Percentiles rank a stretch among this genome's conserved stretches.
These are phyloP conservation scores for Betula pendula DNA, from an alignment of 306 rosid genomes.

Conservation along the genomic window DNA sequence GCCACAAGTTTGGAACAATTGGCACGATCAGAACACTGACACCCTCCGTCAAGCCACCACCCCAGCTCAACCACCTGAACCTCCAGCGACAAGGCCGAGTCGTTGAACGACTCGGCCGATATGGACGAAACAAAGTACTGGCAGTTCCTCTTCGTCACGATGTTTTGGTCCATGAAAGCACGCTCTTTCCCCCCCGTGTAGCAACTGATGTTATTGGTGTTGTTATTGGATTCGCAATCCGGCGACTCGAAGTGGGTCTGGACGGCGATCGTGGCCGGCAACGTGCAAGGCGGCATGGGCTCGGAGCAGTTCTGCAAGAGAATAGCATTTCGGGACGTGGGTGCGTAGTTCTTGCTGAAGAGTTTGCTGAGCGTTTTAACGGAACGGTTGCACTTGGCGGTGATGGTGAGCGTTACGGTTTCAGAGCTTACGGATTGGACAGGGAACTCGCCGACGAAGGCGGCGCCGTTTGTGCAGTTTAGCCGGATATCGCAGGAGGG, in stretches of 20 bases:
- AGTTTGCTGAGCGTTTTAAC: conserved; percentile 38
- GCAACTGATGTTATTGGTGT: conserved; percentile 41
- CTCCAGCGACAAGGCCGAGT: conserved; percentile 51
- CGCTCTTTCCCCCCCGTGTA: conserved; percentile 34
- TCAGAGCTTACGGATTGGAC: conserved; percentile 35
- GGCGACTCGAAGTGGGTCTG: conserved; percentile 47
- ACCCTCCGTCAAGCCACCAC: conserved; percentile 80
- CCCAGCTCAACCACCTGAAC: conserved; percentile 66
- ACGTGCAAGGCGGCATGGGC: conserved; percentile 34
- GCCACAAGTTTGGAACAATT: conserved; percentile 39
- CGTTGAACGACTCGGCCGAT: conserved; percentile 35
- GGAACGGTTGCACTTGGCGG: conserved; percentile 57
- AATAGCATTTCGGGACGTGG: conserved; percentile 67
- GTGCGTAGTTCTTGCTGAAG: conserved; percentile 62
- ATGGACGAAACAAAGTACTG: conserved; percentile 59
- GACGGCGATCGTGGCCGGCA: conserved; percentile 60
- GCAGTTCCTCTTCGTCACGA: conserved; percentile 34
- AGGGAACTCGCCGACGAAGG: conserved; percentile 57
- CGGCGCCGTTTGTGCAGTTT: conserved; percentile 40
- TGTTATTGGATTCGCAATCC: conserved; percentile 35
- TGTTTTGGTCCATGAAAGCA: conserved; percentile 34
- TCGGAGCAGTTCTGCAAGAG: conserved; percentile 55
- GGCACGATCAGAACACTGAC: conserved; percentile 55
- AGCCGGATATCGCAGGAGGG: conserved; percentile 66
- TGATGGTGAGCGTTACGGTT: conserved; percentile 44